Conservation (phyloP, 257 asterid genomes). For the Knoxia roxburghii region DNA sequence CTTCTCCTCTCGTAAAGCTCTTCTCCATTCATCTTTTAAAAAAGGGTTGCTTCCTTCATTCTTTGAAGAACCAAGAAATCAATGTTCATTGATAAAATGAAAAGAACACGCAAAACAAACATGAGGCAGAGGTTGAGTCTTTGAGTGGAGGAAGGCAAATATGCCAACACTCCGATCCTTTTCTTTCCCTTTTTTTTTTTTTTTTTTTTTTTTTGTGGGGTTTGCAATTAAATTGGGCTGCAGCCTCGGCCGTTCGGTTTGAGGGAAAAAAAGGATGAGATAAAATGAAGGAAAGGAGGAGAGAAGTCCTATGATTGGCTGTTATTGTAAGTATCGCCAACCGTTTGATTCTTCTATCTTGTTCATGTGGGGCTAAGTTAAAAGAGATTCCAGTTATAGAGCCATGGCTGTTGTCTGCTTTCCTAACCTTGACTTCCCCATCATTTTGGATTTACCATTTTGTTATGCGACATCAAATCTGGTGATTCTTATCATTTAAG, state of each 20-base stretch:
- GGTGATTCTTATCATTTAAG: too few species aligned
- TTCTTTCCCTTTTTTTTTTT: too few species aligned
- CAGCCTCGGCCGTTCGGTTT: background rate
- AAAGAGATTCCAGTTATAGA: background rate
- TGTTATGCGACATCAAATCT: too few species aligned
- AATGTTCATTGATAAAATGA: background rate
- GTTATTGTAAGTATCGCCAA: slow-evolving; percentile 46
- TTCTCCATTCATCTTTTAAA: slow-evolving; percentile 27
- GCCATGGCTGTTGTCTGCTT: background rate
- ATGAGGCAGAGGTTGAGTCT: background rate
- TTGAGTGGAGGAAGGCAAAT: slow-evolving; percentile 9
- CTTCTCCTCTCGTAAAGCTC: slow-evolving; percentile 23
- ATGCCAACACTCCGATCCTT: too few species aligned
- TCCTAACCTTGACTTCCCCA: background rate
- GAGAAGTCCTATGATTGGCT: slow-evolving; percentile 45
- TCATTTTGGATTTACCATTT: too few species aligned
- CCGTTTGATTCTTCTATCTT: slow-evolving; percentile 33
- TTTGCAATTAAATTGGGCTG: background rate
- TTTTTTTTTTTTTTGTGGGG: slow-evolving; percentile 6
- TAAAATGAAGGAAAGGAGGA: slow-evolving; percentile 16
- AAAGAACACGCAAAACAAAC: background rate
- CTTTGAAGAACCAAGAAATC: background rate
- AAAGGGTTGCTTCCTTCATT: background rate
- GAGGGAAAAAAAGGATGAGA: slow-evolving; percentile 2
- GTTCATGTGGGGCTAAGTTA: slow-evolving; percentile 25